A percentile compares a stretch with the other conserved stretches of the same genome.
phyloP scores from a whole-genome alignment of 805 yeast genomes.

The Blastobotrys mokoenaii region DNA sequence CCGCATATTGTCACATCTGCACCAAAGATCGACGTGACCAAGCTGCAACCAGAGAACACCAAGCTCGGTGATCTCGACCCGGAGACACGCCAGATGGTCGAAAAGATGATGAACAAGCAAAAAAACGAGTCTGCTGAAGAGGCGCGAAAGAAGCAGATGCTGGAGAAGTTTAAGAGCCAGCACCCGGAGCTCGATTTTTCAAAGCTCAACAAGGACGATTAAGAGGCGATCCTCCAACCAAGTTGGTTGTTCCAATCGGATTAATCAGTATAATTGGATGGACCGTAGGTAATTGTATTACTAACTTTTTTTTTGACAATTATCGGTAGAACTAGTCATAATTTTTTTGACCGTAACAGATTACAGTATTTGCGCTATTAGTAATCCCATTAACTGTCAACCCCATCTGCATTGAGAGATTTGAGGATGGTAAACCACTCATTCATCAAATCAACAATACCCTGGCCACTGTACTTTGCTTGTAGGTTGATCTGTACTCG shows the following conservation, averaged over 20 bases:
- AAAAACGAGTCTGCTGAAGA: conserved; percentile 33
- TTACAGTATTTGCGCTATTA: no score
- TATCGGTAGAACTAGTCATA: background rate
- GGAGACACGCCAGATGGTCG: conserved; percentile 36
- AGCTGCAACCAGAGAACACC: conserved; percentile 35
- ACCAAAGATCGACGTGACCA: conserved; percentile 34
- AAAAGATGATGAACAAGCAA: conserved; percentile 41
- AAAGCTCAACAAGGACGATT: conserved; percentile 21
- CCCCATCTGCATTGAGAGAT: conserved; percentile 11
- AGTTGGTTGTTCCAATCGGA: no score
- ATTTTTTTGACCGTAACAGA: no score
- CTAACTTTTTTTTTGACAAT: no score
- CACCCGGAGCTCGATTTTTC: conserved; percentile 39
- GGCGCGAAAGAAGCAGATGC: conserved; percentile 25
- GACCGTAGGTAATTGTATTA: no score
- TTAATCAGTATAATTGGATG: no score
- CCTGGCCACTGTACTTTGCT: conserved; percentile 26
- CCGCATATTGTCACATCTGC: conserved; percentile 36
- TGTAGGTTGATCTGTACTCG: conserved; percentile 45
- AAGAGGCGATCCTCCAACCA: no score
- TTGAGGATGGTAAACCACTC: conserved; percentile 19
- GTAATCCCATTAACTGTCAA: conserved; percentile 3
- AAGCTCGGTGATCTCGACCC: conserved; percentile 34
- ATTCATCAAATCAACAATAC: conserved; percentile 23
- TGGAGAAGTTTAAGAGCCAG: conserved; percentile 33